These are phyloP conservation scores for Leccinellum luteum DNA, from an alignment of 768 basidiomycete genomes.

Conservation along the genomic window DNA sequence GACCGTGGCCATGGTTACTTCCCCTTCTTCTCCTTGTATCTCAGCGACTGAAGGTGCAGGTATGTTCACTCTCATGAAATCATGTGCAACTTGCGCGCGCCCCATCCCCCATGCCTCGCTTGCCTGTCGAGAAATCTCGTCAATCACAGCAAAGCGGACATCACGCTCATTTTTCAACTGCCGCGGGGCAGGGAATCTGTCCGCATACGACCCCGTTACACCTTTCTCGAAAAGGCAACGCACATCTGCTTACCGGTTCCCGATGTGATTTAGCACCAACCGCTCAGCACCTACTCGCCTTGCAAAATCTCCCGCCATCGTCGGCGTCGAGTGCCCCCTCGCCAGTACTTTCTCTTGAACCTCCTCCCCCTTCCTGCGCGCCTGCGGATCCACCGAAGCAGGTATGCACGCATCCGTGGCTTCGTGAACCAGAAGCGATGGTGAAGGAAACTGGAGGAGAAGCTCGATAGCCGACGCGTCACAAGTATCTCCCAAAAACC, in stretches of 20 bases:
- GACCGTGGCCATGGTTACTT: neutral
- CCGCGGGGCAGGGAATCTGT: constrained; percentile 55
- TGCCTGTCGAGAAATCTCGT: constrained; percentile 64
- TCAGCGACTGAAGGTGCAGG: constrained; percentile 16
- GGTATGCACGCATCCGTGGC: constrained; percentile 77
- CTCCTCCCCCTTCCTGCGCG: constrained; percentile 41
- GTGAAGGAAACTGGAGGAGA: constrained; percentile 47
- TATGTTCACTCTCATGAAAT: constrained; percentile 50
- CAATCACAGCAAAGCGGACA: constrained; percentile 44
- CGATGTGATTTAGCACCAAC: constrained; percentile 77
- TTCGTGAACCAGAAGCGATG: constrained; percentile 81
- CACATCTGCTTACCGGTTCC: constrained; percentile 48
- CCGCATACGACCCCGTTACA: neutral
- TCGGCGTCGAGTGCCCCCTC: constrained; percentile 76
- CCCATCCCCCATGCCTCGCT: constrained; percentile 53
- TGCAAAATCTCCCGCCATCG: constrained; percentile 77
- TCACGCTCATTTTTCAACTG: constrained; percentile 28
- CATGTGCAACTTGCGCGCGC: constrained; percentile 52
- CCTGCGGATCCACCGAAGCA: constrained; percentile 45
- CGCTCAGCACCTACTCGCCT: constrained; percentile 53
- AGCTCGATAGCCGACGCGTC: constrained; percentile 61
- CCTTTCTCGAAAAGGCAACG: neutral
- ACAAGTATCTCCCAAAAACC: constrained; percentile 75
- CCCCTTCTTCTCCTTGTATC: neutral
- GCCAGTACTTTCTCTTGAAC: constrained; percentile 51